A percentile compares a stretch with the other conserved stretches of the same genome.
Conservation (phyloP, 2,329 filamentous ascomycete genomes). For the Penicillium brevicompactum region DNA sequence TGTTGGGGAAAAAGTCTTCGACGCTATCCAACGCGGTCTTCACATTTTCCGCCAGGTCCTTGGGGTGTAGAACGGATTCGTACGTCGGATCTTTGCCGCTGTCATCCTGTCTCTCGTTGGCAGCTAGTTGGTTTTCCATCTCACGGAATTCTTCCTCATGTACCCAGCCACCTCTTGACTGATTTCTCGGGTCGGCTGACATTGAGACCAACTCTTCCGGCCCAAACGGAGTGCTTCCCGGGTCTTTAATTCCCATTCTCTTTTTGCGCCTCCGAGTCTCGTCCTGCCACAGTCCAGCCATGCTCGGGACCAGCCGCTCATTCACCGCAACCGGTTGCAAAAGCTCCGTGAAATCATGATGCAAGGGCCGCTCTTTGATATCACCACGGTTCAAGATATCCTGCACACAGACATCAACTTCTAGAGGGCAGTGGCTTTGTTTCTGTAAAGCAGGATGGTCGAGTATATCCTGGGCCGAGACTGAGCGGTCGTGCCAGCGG, state of each 20-base stretch:
- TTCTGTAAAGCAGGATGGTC: slow-evolving; percentile 68
- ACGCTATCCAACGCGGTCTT: slow-evolving; percentile 81
- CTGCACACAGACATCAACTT: slow-evolving; percentile 86
- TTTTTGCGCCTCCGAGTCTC: slow-evolving; percentile 78
- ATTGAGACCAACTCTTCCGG: slow-evolving; percentile 82
- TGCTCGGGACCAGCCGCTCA: slow-evolving; percentile 86
- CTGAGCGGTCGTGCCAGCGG: slow-evolving; percentile 77
- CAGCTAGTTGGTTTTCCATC: slow-evolving; percentile 64
- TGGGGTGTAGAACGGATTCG: slow-evolving; percentile 63
- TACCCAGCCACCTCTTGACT: slow-evolving; percentile 80
- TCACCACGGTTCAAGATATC: slow-evolving; percentile 81
- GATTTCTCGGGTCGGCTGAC: slow-evolving; percentile 77
- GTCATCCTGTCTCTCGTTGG: slow-evolving; percentile 61
- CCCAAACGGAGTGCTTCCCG: slow-evolving; percentile 75
- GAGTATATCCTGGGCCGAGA: slow-evolving; percentile 61
- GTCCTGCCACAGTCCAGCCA: slow-evolving; percentile 91
- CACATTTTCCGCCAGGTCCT: slow-evolving; percentile 60
- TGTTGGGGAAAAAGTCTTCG: slow-evolving; percentile 79
- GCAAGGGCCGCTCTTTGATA: slow-evolving; percentile 75
- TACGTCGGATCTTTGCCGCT: slow-evolving; percentile 56
- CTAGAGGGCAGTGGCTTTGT: slow-evolving; percentile 83
- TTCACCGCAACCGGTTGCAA: slow-evolving; percentile 64
- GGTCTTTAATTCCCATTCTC: slow-evolving; percentile 65
- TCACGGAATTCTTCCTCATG: slow-evolving; percentile 82
- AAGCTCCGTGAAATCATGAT: slow-evolving; percentile 84